phyloP scores from a whole-genome alignment of 225 moss, liverwort and hornwort species.

The Pseudoscleropodium purum region DNA sequence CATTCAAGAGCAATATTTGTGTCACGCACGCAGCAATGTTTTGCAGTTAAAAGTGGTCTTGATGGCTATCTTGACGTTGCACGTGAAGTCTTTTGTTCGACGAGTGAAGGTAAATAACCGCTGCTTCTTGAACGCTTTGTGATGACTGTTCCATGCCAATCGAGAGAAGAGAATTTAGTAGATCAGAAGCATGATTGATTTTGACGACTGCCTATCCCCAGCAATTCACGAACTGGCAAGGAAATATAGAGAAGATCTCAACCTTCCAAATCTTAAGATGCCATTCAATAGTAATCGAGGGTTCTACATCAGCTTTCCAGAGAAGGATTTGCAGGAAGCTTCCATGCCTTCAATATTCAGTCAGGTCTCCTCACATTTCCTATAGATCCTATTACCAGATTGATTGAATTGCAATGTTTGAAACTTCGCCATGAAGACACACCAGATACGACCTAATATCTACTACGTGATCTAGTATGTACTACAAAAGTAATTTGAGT shows the following conservation, averaged over 20 bases:
- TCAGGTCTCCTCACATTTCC: constrained; percentile 34
- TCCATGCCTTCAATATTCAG: constrained; percentile 51
- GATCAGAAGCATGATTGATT: background rate
- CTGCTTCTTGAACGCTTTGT: background rate
- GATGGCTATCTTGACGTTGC: constrained; percentile 85
- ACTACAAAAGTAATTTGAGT: background rate
- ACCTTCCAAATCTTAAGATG: constrained; percentile 74
- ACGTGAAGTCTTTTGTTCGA: constrained; percentile 70
- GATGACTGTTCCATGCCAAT: background rate
- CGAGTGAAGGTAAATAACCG: constrained; percentile 66
- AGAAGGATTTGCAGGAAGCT: constrained; percentile 47
- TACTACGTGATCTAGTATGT: background rate
- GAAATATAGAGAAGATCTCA: constrained; percentile 66
- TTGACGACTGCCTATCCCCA: constrained; percentile 10
- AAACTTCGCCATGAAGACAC: background rate
- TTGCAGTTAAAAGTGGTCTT: constrained; percentile 75
- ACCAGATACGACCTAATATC: background rate
- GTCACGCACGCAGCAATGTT: constrained; percentile 80
- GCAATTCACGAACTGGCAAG: constrained; percentile 77
- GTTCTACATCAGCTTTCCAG: constrained; percentile 67
- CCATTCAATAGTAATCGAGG: constrained; percentile 78
- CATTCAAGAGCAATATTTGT: constrained; percentile 63
- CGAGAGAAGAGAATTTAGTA: background rate
- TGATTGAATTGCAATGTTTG: background rate
- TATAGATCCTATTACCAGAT: background rate